These are phyloP conservation scores for Tetradesmus obliquus DNA, from an alignment of 139 green algal species.

Conservation along the genomic window DNA sequence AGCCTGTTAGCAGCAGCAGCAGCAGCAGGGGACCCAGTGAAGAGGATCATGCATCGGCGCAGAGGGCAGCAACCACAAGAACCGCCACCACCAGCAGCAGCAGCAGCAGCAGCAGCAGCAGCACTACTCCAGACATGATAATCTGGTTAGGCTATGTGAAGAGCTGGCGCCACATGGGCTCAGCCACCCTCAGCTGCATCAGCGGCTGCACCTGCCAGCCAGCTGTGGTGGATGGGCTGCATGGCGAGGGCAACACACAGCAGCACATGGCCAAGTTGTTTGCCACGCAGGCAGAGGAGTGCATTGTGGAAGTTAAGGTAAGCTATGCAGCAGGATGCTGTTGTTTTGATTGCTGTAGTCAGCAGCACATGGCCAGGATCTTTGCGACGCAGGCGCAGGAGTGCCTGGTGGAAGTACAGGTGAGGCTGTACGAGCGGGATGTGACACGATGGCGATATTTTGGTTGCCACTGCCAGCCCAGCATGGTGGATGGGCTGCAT, in stretches of 20 bases:
- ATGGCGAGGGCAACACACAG: conserved; percentile 18
- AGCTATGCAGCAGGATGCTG: neutral
- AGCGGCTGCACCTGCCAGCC: neutral
- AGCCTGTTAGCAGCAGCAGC: neutral
- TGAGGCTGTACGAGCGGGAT: too few species aligned
- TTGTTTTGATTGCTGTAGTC: neutral
- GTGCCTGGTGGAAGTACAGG: too few species aligned
- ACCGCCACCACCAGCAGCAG: neutral
- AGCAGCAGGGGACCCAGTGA: neutral
- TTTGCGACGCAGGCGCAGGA: too few species aligned
- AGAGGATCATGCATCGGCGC: neutral
- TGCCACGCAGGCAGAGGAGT: conserved; percentile 10
- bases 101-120: neutral
- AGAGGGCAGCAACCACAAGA: neutral
- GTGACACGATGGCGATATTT: too few species aligned
- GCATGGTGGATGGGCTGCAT: conserved; percentile 12
- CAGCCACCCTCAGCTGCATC: conserved; percentile 1
- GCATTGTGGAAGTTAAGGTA: conserved; percentile 10
- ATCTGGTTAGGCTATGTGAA: conserved; percentile 24
- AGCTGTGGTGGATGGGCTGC: neutral
- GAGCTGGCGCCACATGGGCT: conserved; percentile 19
- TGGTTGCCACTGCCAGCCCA: neutral
- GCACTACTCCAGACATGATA: conserved; percentile 9
- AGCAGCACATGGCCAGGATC: too few species aligned
- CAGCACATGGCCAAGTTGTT: conserved; percentile 20